Evolutionary conservation across 2,329 filamentous ascomycete species (phyloP).

Genomic region (Nemania abortiva): DNA sequence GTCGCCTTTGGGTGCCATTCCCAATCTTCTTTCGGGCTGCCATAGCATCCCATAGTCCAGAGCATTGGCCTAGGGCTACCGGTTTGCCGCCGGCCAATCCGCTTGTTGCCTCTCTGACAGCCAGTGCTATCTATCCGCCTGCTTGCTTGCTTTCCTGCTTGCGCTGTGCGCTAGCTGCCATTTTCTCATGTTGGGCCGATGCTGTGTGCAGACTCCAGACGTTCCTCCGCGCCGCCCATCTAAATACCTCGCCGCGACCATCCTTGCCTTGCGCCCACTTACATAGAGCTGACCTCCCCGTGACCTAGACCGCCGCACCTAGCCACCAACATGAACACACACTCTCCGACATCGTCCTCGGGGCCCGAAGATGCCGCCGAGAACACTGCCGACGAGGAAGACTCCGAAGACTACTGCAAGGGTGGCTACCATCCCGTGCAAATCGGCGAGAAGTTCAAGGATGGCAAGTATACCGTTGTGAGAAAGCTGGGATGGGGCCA

Average conservation of each 20-base stretch:
- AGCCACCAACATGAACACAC: constrained; percentile 69
- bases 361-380: constrained; percentile 87
- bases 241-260: constrained; percentile 22
- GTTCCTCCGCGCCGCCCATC: constrained; percentile 17
- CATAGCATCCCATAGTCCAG: constrained; percentile 38
- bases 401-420: constrained; percentile 99
- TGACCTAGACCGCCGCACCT: constrained; percentile 66
- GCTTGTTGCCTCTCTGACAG: constrained; percentile 13
- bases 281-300: constrained; percentile 48
- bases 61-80: constrained; percentile 38
- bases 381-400: constrained; percentile 96
- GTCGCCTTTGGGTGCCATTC: constrained; percentile 36
- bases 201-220: constrained; percentile 22
- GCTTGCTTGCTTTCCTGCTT: constrained; percentile 11
- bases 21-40: constrained; percentile 44
- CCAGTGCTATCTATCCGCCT: constrained; percentile 11
- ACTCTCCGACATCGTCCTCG: constrained; percentile 81
- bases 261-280: constrained; percentile 26
- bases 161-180: constrained; percentile 37
- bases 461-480: constrained; percentile 95
- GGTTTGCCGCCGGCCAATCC: constrained; percentile 41
- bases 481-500: constrained; percentile 98
- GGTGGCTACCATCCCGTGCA: constrained; percentile 96
- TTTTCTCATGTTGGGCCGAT: constrained; percentile 20
- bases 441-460: constrained; percentile 96